Conservation (phyloP, 2,329 filamentous ascomycete species). For the Beauveria asiatica region DNA sequence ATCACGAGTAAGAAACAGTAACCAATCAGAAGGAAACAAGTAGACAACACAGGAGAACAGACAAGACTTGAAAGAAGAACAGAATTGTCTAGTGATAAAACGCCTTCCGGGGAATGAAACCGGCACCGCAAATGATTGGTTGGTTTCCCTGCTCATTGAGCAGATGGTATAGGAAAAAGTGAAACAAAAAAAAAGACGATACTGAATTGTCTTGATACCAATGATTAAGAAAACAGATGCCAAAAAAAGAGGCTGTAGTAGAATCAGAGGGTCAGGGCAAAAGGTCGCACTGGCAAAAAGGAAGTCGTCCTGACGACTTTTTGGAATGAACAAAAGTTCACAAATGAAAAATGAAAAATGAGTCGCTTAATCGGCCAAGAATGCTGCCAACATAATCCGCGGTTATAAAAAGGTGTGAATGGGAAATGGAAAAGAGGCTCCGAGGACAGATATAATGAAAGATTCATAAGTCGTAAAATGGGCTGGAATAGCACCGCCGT, state of each 20-base stretch:
- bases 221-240: conserved; percentile 1
- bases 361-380: conserved; percentile 3
- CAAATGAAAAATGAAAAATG: conserved; percentile 7
- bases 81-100: not conserved
- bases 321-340: conserved; percentile 5
- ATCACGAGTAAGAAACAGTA: not conserved
- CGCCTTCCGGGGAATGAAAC: not conserved
- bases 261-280: not conserved
- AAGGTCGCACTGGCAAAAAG: not conserved
- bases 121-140: not conserved
- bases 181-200: not conserved
- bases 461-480: conserved; percentile 17
- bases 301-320: not conserved
- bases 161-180: not conserved
- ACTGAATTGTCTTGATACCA: not conserved
- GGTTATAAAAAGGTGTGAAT: not conserved
- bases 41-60: conserved; percentile 1
- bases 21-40: not conserved
- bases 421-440: conserved; percentile 10
- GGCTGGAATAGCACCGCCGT: conserved; percentile 13
- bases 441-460: conserved; percentile 4
- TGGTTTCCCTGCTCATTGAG: not conserved
- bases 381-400: conserved; percentile 1
- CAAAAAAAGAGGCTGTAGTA: not conserved
- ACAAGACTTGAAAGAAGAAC: not conserved